These are phyloP conservation scores for Talaromyces thailandensis DNA, from an alignment of 495 filamentous ascomycete species.

Conservation along the genomic window DNA sequence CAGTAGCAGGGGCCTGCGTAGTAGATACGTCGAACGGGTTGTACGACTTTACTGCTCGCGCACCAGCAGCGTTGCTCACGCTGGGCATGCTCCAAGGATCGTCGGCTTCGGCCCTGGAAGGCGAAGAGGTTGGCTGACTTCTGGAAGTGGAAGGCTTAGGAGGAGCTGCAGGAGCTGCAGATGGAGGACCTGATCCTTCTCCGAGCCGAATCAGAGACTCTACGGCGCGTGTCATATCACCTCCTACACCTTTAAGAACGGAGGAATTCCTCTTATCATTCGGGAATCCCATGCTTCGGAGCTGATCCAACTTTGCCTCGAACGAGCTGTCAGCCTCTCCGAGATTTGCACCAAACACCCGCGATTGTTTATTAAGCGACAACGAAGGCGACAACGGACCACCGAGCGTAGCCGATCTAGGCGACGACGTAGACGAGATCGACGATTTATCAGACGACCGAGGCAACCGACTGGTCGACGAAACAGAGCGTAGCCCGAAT, in stretches of 20 bases:
- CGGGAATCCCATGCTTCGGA: conserved; percentile 87
- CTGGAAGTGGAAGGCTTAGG: conserved; percentile 17
- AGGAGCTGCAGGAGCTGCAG: conserved; percentile 15
- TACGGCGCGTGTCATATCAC: conserved; percentile 75
- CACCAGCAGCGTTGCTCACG: conserved; percentile 1
- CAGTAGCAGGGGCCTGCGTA: conserved; percentile 30
- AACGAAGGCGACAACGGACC: conserved; percentile 16
- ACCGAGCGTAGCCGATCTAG: conserved; percentile 12
- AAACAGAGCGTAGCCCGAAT: conserved; percentile 59
- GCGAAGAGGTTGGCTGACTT: conserved; percentile 6
- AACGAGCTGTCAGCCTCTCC: conserved; percentile 48
- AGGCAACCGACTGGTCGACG: conserved; percentile 54
- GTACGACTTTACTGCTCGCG: conserved; percentile 19
- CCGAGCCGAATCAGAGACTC: conserved; percentile 76
- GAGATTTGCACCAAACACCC: conserved; percentile 60
- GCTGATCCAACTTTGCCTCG: conserved; percentile 60
- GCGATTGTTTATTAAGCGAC: conserved; percentile 48
- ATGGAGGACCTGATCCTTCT: conserved; percentile 43
- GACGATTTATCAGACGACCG: conserved; percentile 17
- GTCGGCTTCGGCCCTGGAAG: not conserved
- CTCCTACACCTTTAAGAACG: conserved; percentile 68
- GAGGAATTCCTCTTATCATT: conserved; percentile 74
- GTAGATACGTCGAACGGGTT: conserved; percentile 61
- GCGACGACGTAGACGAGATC: conserved; percentile 23
- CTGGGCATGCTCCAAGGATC: conserved; percentile 6